Base-by-base conservation (phyloP, 1,139 yeast genomes). In the Blastobotrys proliferans region DNA sequence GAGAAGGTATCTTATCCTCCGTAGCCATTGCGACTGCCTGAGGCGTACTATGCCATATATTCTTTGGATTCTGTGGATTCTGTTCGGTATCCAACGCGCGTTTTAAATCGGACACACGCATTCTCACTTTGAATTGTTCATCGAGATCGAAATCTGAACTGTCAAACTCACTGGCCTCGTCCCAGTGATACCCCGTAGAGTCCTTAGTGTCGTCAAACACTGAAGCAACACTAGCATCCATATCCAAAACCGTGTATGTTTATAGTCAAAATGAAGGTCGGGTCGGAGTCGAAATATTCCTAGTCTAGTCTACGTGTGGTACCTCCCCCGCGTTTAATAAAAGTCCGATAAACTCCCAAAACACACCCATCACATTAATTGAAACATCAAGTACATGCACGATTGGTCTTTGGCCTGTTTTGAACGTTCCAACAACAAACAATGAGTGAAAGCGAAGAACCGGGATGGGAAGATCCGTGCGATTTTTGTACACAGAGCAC, bases 141-240 rank as follows among this genome's bases (percentile, higher is more conserved):
- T 27, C 34, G 14, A 6, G 17, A 14, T 38, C 35, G 13, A 26
- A 18, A 5, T 41, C 44, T 3, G 28, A 21, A 20, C 40, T 36
- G n/a, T 41, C 44, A 31, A 36, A 30, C 24, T 42, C 45, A 19
- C 38, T 31, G 9, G n/a, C 14, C 26, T 38, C 40, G 20, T 36
- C 45, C 45, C 45, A 42, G 27, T 31, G 37, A 22, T 37, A 42
- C 4, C 41, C 45, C n/a, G 45, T 42, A 6, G 41, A 32, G n/a
- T 38, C 41, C 9, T 18, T 33, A 9, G 41, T 37, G 5, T 42
- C 36, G 5, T 42, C 41, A 33, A 42, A 42, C 14, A 42, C 41
- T 3, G 41, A 32, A 8, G 45, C 45, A 2, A 28, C 24, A 25
- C 38, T 31, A 18, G n/a, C n/a, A n/a, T n/a, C n/a, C n/a, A n/a